Evolutionary conservation across 2,329 filamentous ascomycete species (phyloP).

Genomic region (Aspergillus aculeatinus): DNA sequence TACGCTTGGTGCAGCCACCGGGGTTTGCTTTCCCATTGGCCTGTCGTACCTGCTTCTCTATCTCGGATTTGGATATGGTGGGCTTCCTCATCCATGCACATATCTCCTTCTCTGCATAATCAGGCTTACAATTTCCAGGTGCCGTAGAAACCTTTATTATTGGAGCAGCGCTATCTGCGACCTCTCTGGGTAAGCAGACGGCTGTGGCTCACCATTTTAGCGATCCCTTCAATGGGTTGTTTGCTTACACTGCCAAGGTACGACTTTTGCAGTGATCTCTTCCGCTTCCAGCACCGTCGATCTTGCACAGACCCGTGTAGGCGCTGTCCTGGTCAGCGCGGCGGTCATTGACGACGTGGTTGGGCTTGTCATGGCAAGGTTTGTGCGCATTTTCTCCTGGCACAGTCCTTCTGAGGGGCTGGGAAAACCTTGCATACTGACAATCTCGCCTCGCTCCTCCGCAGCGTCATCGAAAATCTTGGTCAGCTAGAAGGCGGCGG

Average conservation of each 20-base stretch:
- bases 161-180: conserved; percentile 31
- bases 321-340: conserved; percentile 47
- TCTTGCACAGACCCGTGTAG: conserved; percentile 45
- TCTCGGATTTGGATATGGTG: conserved; percentile 45
- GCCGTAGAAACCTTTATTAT: conserved; percentile 36
- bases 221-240: no score
- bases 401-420: no score
- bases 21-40: conserved; percentile 49
- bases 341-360: conserved; percentile 51
- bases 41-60: conserved; percentile 47
- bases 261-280: conserved; percentile 33
- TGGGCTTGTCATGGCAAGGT: conserved; percentile 42
- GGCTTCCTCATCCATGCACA: neutral
- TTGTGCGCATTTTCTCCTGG: no score
- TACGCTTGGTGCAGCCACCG: conserved; percentile 44
- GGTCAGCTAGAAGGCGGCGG: conserved; percentile 19
- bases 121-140: conserved; percentile 14
- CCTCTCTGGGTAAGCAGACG: conserved; percentile 24
- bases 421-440: neutral
- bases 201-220: neutral
- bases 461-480: conserved; percentile 37
- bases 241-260: conserved; percentile 15
- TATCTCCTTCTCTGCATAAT: neutral
- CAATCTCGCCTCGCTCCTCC: neutral
- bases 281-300: conserved; percentile 37